Conservation (phyloP, 352 stramenopile species). For the Phytophthora hybrid region DNA sequence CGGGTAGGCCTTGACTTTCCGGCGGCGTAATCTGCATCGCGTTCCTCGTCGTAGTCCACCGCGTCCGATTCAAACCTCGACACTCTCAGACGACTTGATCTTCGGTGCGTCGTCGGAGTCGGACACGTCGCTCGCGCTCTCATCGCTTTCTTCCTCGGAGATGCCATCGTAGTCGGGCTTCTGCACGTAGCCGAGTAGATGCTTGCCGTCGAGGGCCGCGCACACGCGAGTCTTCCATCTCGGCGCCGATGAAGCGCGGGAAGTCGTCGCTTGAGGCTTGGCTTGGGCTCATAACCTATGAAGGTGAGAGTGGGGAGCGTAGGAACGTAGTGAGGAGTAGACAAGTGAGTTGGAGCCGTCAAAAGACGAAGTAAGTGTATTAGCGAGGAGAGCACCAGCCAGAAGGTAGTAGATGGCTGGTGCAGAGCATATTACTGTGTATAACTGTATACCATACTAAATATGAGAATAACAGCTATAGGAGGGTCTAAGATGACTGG, state of each 20-base stretch:
- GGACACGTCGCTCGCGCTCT: neutral
- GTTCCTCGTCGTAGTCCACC: no score
- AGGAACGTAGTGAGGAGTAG: neutral
- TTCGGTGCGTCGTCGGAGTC: conserved; percentile 5
- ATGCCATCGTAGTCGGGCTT: conserved; percentile 19
- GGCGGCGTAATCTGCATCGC: no score
- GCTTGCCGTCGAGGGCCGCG: conserved; percentile 23
- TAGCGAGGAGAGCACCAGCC: neutral
- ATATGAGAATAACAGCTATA: no score
- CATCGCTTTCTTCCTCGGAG: conserved; percentile 1
- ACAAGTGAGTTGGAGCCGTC: neutral
- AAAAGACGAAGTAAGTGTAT: neutral
- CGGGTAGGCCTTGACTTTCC: no score
- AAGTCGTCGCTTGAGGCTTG: conserved; percentile 29
- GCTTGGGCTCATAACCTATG: conserved; percentile 3
- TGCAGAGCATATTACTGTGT: neutral
- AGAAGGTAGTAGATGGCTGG: neutral
- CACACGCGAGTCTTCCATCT: conserved; percentile 6
- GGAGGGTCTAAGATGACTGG: no score
- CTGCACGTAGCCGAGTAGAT: conserved; percentile 27
- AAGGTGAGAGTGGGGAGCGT: neutral
- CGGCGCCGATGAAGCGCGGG: conserved; percentile 4
- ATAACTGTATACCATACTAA: neutral
- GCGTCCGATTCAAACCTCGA: neutral
- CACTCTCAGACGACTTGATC: neutral